Evolutionary conservation across 2,329 filamentous ascomycete species (phyloP).

Genomic region (Rosellinia necatrix): DNA sequence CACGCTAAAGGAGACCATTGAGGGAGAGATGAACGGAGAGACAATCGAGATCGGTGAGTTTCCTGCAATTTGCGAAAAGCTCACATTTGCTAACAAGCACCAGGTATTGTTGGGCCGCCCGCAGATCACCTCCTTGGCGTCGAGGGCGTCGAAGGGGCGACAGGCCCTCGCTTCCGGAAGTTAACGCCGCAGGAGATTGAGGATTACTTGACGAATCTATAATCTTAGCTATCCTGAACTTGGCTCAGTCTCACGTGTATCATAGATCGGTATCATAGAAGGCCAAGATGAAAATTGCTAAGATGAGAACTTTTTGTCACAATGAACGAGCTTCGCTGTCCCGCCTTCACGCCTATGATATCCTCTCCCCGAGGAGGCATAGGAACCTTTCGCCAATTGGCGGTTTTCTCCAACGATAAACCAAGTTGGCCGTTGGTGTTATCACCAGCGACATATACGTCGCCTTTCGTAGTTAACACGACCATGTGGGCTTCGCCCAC

Average conservation of each 20-base stretch:
- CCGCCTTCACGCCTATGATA: slow-evolving; percentile 52
- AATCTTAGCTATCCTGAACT: slow-evolving; percentile 45
- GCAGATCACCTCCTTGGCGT: slow-evolving; percentile 91
- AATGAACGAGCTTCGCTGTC: slow-evolving; percentile 56
- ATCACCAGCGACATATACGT: slow-evolving; percentile 60
- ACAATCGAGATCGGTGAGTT: slow-evolving; percentile 92
- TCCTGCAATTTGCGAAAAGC: neutral
- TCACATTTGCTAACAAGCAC: slow-evolving; percentile 34
- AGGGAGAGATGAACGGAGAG: slow-evolving; percentile 98
- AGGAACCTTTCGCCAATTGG: slow-evolving; percentile 45
- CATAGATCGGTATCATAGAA: slow-evolving; percentile 52
- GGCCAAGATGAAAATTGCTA: slow-evolving; percentile 42
- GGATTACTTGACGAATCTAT: slow-evolving; percentile 99
- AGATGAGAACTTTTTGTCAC: slow-evolving; percentile 40
- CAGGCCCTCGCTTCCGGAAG: slow-evolving; percentile 89
- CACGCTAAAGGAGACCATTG: slow-evolving; percentile 98
- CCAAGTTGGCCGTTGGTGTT: slow-evolving; percentile 66
- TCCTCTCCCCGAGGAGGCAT: slow-evolving; percentile 38
- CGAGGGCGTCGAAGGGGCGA: slow-evolving; percentile 83
- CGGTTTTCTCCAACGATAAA: slow-evolving; percentile 37
- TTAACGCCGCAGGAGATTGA: slow-evolving; percentile 97
- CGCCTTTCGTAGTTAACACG: slow-evolving; percentile 53
- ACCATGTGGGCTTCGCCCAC: slow-evolving; percentile 65
- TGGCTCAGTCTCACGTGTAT: slow-evolving; percentile 47
- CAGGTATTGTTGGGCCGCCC: slow-evolving; percentile 92